Evolutionary conservation across 768 basidiomycete genomes (phyloP), one percentile per base, ranked within the genome.

Genomic region (Sutorius australiensis): DNA sequence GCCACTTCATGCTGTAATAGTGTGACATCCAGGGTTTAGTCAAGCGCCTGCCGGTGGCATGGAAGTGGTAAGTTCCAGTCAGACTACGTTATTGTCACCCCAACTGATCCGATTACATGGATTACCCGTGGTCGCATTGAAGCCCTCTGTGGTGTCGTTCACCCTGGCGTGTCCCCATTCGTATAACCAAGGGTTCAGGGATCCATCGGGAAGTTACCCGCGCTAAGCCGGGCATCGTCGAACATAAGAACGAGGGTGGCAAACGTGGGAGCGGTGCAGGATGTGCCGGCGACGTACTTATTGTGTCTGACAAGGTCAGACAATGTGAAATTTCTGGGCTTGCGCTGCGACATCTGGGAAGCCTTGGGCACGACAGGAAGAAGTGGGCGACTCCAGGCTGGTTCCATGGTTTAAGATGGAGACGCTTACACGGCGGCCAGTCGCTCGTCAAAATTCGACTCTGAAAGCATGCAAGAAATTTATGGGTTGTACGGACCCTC

Each of bases 291-390:
- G 50, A 82, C 75, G 1, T 66, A n/a, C n/a, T n/a, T n/a, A 62
- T n/a, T 53, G 54, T 12, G 70, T 30, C 6, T 43, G 16, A 3
- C 82, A 82, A 27, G 61, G 48, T 43, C 75, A 66, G 66, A 75
- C 74, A 39, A 87, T 74, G 12, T 69, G 65, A 74, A 80, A 87
- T 33, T 68, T 63, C 39, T 65, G 60, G 1, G 75, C 73, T 61
- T 84, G 84, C 0, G 87, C 84, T 0, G 86, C 71, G 32, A 89
- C 83, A 57, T 89, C 87, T 10, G 86, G 87, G 59, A 75, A 73
- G 11, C 71, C 86, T 82, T 59, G 46, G n/a, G 12, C 17, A 24
- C 27, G 31, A 17, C 5, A 9, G 47, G 4, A 27, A 39, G n/a
- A 11, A 17, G 13, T 2, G 17, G 11, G 16, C 36, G n/a, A n/a